Evolutionary conservation across 371 early-diverging fungal species (phyloP), one percentile per base, ranked within the genome.

Genomic region (Phascolomyces articulosus): DNA sequence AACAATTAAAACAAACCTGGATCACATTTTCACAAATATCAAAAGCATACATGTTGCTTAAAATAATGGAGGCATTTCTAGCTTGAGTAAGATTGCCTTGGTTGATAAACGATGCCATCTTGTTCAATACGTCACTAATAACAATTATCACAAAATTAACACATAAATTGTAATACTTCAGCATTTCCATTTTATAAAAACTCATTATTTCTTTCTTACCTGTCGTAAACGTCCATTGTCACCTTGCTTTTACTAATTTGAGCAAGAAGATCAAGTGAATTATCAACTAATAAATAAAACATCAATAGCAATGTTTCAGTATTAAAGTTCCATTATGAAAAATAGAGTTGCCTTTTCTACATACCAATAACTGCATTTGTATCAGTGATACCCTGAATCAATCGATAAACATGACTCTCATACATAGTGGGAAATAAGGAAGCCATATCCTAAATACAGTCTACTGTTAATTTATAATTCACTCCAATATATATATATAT

Each of bases 1-100:
- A 44, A 44, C 4, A 44, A 16, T 15, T 18, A 44, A 44, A 1
- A 57, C 38, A 24, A 23, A 63, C 63, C 49, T 63, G 23, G 2
- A 63, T 63, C 2, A 56, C 44, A 20, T 63, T 31, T 1, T 40
- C 57, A 34, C 47, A 47, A 13, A 56, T 28, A 51, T 63, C 63
- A 41, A 40, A 47, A 9, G 59, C 58, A 41, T 62, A 18, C 58
- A 51, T 58, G 40, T 88, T 85, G 23, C 84, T 75, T 9, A 92
- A 68, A 16, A 91, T 71, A n/a, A 81, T 77, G 16, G 88, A 75
- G 4, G 94, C 89, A 66, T 83, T 54, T 48, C 84, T 79, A 0
- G 91, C 92, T 71, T 89, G 85, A 8, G 28, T 38, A 8, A 74
- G 63, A 10, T 68, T 73, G 3, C 90, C 91, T 3, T 78, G 61